phyloP scores from a whole-genome alignment of 2,329 filamentous ascomycete genomes.

The Amauroascus niger region DNA sequence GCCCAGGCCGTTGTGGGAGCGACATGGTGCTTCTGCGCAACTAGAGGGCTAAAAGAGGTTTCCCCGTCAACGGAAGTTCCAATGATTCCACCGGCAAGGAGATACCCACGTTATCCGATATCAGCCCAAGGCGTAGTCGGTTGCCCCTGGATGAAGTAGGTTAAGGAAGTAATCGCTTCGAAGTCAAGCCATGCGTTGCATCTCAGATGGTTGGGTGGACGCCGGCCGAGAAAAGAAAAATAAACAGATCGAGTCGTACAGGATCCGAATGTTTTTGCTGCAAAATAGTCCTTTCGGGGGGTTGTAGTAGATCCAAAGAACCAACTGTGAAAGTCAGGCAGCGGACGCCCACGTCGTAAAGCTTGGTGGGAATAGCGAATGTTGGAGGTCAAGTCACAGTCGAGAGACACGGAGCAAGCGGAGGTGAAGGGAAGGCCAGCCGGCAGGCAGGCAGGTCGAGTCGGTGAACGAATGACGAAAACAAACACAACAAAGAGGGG shows the following conservation, averaged over 20 bases:
- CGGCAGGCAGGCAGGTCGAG: background rate
- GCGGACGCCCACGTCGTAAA: background rate
- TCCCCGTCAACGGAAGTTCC: slow-evolving; percentile 5
- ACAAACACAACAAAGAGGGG: background rate
- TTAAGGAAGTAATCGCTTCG: background rate
- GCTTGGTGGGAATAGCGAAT: too few species aligned
- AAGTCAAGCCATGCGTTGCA: background rate
- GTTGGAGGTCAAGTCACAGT: background rate
- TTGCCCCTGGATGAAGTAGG: background rate
- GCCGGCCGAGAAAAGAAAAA: background rate
- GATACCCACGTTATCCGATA: slow-evolving; percentile 1
- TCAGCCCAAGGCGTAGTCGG: background rate
- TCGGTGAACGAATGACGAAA: slow-evolving; percentile 1
- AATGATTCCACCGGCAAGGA: background rate
- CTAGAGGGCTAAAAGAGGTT: background rate
- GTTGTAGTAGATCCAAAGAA: background rate
- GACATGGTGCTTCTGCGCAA: slow-evolving; percentile 32
- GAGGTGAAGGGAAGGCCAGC: background rate
- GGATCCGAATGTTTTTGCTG: background rate
- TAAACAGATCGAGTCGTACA: background rate
- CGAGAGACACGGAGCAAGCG: background rate
- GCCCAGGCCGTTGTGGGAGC: slow-evolving; percentile 53
- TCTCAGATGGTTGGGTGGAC: background rate
- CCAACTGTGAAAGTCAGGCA: background rate
- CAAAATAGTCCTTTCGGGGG: background rate